These are phyloP conservation scores for Ogataea nakhonphanomensis DNA, from an alignment of 805 yeast genomes.

Conservation along the genomic window DNA sequence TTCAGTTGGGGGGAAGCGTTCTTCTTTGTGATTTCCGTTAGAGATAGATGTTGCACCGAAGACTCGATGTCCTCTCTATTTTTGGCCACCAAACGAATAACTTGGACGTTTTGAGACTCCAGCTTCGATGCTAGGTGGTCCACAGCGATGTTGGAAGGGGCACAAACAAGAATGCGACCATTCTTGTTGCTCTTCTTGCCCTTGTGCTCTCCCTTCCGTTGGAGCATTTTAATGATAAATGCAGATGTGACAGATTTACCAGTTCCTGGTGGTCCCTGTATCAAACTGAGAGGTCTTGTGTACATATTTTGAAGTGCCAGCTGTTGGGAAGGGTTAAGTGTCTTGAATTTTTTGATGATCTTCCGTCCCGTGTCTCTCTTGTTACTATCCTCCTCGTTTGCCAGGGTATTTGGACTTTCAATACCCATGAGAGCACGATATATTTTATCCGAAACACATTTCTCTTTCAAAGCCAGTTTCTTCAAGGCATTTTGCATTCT, in stretches of 20 bases:
- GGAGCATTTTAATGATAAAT: constrained; percentile 63
- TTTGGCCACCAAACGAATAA: constrained; percentile 72
- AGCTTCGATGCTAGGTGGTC: constrained; percentile 82
- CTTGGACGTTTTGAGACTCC: constrained; percentile 66
- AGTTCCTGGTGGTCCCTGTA: constrained; percentile 97
- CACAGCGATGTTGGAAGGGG: constrained; percentile 94
- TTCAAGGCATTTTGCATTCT: constrained; percentile 81
- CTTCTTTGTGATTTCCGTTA: constrained; percentile 49
- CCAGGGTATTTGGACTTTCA: constrained; percentile 55
- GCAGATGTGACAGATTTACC: constrained; percentile 95
- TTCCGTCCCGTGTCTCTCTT: constrained; percentile 57
- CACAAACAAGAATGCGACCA: constrained; percentile 67
- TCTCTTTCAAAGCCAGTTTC: constrained; percentile 63
- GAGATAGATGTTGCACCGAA: constrained; percentile 52
- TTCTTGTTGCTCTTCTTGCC: constrained; percentile 34
- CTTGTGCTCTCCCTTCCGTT: constrained; percentile 57
- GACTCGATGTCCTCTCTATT: constrained; percentile 79
- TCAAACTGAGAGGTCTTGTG: constrained; percentile 69
- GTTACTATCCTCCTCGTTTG: constrained; percentile 62
- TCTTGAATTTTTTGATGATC: constrained; percentile 41
- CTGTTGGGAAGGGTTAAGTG: constrained; percentile 70
- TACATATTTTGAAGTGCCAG: constrained; percentile 71
- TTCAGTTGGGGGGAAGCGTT: constrained; percentile 54
- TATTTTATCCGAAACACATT: constrained; percentile 68
- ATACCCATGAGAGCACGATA: constrained; percentile 81